A percentile compares a stretch with the other conserved stretches of the same genome.
Conservation (phyloP, 2,329 filamentous ascomycete genomes). For the Didymella exigua region DNA sequence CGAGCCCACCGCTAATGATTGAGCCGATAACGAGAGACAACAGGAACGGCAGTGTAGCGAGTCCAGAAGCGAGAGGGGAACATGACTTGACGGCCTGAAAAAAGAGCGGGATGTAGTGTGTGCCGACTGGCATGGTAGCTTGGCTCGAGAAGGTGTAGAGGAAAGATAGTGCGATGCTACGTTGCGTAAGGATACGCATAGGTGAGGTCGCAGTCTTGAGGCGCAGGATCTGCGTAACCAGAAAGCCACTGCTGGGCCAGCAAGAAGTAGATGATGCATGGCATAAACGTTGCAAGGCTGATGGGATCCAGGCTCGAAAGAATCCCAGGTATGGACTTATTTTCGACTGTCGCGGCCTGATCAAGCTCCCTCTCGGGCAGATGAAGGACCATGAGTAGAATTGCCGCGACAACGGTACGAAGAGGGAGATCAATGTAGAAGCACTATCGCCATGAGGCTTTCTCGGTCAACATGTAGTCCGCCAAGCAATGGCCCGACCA, state of each 20-base stretch:
- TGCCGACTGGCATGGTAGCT: slow-evolving; percentile 1
- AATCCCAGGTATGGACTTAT: not conserved
- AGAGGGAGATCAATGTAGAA: slow-evolving; percentile 34
- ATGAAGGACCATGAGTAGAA: slow-evolving; percentile 47
- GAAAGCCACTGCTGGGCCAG: slow-evolving; percentile 49
- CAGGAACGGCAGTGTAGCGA: slow-evolving; percentile 20
- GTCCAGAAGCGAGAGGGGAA: slow-evolving; percentile 20
- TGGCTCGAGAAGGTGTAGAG: slow-evolving; percentile 15
- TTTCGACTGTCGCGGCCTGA: not conserved
- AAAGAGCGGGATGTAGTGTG: slow-evolving; percentile 28
- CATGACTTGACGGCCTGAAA: slow-evolving; percentile 28
- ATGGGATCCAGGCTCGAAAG: slow-evolving; percentile 33
- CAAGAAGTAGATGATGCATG: slow-evolving; percentile 33
- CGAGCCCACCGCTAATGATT: slow-evolving; percentile 37
- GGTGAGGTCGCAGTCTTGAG: slow-evolving; percentile 25
- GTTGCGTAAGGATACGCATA: slow-evolving; percentile 22
- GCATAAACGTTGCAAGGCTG: slow-evolving; percentile 35
- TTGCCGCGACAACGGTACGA: slow-evolving; percentile 17
- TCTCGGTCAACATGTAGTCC: slow-evolving; percentile 60
- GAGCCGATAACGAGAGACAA: slow-evolving; percentile 20
- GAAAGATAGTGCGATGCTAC: slow-evolving; percentile 18
- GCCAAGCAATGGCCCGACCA: slow-evolving; percentile 22
- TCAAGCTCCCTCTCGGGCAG: slow-evolving; percentile 4
- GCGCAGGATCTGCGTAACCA: slow-evolving; percentile 27
- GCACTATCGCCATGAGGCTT: slow-evolving; percentile 63